These are phyloP conservation scores for Auriculariales sp. DNA, from an alignment of 768 basidiomycete species.

Conservation along the genomic window DNA sequence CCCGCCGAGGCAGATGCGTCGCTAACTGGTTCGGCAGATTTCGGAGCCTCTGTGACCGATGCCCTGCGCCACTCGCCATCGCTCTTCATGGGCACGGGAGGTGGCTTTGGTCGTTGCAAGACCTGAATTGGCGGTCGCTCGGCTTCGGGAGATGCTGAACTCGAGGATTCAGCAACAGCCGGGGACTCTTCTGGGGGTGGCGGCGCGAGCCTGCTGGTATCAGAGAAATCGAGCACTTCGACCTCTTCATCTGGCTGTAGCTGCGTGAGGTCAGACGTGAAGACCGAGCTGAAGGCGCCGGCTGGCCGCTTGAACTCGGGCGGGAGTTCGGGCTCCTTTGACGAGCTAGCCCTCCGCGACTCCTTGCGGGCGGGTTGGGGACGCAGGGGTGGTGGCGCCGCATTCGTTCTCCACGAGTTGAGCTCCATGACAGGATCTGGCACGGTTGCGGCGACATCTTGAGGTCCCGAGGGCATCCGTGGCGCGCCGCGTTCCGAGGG, in stretches of 20 bases:
- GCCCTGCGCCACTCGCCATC: slow-evolving; percentile 34
- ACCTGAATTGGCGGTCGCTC: not conserved
- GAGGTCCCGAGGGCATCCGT: not conserved
- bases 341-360: slow-evolving; percentile 21
- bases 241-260: slow-evolving; percentile 42
- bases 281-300: not conserved
- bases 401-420: slow-evolving; percentile 56
- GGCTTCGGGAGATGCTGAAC: slow-evolving; percentile 19
- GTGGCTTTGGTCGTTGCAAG: not conserved
- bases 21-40: no score
- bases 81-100: slow-evolving; percentile 14
- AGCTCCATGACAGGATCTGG: slow-evolving; percentile 15
- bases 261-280: slow-evolving; percentile 18
- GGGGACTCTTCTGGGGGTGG: slow-evolving; percentile 10
- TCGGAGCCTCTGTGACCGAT: not conserved
- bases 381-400: slow-evolving; percentile 12
- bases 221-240: slow-evolving; percentile 70
- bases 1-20: not conserved
- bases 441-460: slow-evolving; percentile 7
- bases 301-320: not conserved
- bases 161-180: slow-evolving; percentile 9
- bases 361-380: not conserved
- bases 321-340: slow-evolving; percentile 17
- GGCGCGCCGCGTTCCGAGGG: not conserved
- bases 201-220: slow-evolving; percentile 52